Percentiles rank a stretch among this genome's conserved stretches.
Conservation (phyloP, 176 grass and related monocot species). For the Pharus latifolius region DNA sequence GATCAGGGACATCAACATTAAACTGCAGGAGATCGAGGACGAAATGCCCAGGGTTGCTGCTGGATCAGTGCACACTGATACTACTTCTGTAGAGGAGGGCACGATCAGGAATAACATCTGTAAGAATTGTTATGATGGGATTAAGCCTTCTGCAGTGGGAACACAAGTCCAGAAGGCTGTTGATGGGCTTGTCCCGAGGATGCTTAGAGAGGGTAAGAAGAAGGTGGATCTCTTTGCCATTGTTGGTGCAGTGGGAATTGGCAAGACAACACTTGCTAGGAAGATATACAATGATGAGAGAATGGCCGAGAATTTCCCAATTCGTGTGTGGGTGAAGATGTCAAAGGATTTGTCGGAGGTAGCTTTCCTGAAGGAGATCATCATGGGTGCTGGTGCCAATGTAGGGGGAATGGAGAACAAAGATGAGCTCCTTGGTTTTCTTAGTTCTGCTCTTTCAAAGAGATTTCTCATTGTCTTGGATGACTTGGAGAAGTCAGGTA, state of each 20-base stretch:
- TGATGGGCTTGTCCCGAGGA: constrained; percentile 36
- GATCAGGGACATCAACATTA: constrained; percentile 41
- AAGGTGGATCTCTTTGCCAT: constrained; percentile 60
- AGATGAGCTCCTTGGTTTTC: constrained; percentile 36
- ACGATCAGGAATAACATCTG: neutral
- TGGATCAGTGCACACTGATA: neutral
- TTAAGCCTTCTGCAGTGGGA: constrained; percentile 21
- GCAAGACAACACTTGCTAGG: constrained; percentile 65
- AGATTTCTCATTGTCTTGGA: constrained; percentile 69
- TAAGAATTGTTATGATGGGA: neutral
- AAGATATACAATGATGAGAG: constrained; percentile 51
- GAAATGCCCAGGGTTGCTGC: constrained; percentile 26
- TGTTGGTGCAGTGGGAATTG: constrained; percentile 50
- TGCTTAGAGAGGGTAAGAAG: constrained; percentile 57
- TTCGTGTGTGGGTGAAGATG: constrained; percentile 47
- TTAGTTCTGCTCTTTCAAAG: constrained; percentile 40
- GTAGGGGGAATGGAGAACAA: constrained; percentile 17
- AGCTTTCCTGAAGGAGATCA: constrained; percentile 49
- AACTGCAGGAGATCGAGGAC: constrained; percentile 41
- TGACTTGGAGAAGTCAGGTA: constrained; percentile 40
- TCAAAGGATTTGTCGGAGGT: constrained; percentile 38
- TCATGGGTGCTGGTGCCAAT: constrained; percentile 22
- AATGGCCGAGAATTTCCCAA: constrained; percentile 47
- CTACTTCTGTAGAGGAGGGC: neutral
- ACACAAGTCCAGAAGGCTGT: constrained; percentile 32